Base-by-base conservation (phyloP, 257 asterid genomes). In the Pogostemon cablin region DNA sequence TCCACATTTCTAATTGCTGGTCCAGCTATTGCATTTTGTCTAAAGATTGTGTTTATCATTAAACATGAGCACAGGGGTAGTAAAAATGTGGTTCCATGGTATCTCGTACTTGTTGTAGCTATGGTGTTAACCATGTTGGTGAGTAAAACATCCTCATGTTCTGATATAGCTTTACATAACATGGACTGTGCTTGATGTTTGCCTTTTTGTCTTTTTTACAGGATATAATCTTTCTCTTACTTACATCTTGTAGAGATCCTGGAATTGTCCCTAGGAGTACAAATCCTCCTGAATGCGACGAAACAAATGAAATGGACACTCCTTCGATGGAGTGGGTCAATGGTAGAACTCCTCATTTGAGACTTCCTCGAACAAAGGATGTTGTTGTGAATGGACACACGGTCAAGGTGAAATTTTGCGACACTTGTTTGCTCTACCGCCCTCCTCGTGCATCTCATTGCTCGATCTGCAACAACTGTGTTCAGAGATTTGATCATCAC, bases 381-480 rank as follows among this genome's bases (percentile, higher is more conserved):
- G 88, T 90, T 35, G 34, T 77, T 32, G 89, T 92, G 54, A 90
- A 92, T 72, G 98, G 93, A 17, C 92, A 86, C 78, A 77, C 87
- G 0, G 79, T 92, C 53, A 86, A 81, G 74, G 93, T 90, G 75
- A 92, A 92, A 79, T 92, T 81, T 65, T 92, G 98, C 52, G 95
- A 90, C 69, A 89, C 98, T 0, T 92, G 98, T 72, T 76, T 87
- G 75, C 96, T 92, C 71, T 92, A 92, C 77, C 93, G 98, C 10
- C 98, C 96, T 72, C 98, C 98, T 5, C 93, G 98, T 38, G 95
- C 96, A 12, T 92, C 98, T 70, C 98, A 92, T 81, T 92, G 98
- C 82, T 88, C 98, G 71, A 90, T 92, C 71, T 92, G 98, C 86
- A 92, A 92, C 86, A 92, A 92, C 72, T 92, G 98, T 75, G 96